Percentiles rank a stretch among this genome's conserved stretches.
Conservation (phyloP, 352 stramenopile genomes). For the Phytophthora crassamura region DNA sequence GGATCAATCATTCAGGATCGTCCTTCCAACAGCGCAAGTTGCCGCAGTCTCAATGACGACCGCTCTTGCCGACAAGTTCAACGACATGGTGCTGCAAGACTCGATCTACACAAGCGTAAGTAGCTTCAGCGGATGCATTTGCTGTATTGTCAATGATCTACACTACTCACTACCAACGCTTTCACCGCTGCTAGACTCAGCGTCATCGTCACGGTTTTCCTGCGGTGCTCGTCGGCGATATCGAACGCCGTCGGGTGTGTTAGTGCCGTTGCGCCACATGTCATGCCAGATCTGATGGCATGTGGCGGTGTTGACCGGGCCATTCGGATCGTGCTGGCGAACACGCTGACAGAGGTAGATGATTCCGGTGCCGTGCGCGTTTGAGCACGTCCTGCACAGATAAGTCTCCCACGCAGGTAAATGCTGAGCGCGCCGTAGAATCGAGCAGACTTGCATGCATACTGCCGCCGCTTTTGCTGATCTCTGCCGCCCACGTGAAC, state of each 20-base stretch:
- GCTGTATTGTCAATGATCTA: no score
- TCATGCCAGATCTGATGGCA: slow-evolving; percentile 18
- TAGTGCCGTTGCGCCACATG: slow-evolving; percentile 8
- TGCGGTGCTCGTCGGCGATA: no score
- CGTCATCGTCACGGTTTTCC: no score
- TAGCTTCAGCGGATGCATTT: no score
- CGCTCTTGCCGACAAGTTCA: no score
- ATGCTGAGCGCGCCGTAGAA: background rate
- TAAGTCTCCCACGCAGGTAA: background rate
- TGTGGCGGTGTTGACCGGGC: slow-evolving; percentile 5
- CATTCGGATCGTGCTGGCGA: background rate
- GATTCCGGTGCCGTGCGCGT: background rate
- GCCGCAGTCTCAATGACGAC: no score
- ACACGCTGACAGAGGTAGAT: background rate
- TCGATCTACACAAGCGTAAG: no score
- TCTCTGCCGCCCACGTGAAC: background rate
- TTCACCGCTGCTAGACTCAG: no score
- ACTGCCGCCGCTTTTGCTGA: background rate
- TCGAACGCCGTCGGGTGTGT: background rate
- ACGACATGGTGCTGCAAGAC: no score
- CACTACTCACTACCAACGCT: no score
- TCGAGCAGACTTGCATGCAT: background rate
- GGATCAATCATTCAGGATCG: no score
- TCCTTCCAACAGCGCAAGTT: no score
- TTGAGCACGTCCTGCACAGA: background rate